These are phyloP conservation scores for Cadophora sp. DNA, from an alignment of 2,329 filamentous ascomycete genomes.

Conservation along the genomic window DNA sequence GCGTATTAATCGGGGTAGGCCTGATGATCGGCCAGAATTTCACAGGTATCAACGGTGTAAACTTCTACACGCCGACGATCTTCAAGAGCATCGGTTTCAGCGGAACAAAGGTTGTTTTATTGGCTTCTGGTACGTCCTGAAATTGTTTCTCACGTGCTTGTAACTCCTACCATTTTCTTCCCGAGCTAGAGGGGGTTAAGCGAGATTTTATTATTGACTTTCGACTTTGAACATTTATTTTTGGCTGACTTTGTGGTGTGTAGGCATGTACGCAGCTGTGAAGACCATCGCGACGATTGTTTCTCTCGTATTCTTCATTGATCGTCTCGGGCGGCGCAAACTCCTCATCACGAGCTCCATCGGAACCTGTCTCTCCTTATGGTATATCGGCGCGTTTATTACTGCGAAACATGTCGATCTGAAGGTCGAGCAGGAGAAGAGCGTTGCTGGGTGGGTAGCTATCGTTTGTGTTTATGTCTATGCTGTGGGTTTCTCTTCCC, in stretches of 20 bases:
- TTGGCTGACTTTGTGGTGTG: background rate
- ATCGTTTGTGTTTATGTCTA: slow-evolving; percentile 39
- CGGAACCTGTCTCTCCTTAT: slow-evolving; percentile 31
- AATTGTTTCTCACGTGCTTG: background rate
- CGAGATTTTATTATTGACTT: background rate
- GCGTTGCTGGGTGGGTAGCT: slow-evolving; percentile 34
- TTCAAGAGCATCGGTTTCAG: slow-evolving; percentile 38
- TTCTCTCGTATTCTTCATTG: slow-evolving; percentile 65
- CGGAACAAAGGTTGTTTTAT: slow-evolving; percentile 35
- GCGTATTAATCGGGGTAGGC: slow-evolving; percentile 34
- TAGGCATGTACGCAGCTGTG: slow-evolving; percentile 37
- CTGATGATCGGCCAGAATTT: slow-evolving; percentile 41
- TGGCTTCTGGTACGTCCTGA: slow-evolving; percentile 34
- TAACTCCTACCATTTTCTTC: background rate
- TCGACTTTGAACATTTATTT: background rate
- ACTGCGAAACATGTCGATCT: slow-evolving; percentile 33
- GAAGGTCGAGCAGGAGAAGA: slow-evolving; percentile 20
- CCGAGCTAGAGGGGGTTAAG: background rate
- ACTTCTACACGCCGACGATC: slow-evolving; percentile 40
- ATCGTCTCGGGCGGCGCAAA: slow-evolving; percentile 62
- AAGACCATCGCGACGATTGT: slow-evolving; percentile 36
- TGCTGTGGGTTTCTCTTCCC: slow-evolving; percentile 29
- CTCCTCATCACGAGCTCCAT: slow-evolving; percentile 43
- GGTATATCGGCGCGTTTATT: slow-evolving; percentile 41
- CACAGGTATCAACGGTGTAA: slow-evolving; percentile 40